A percentile compares a stretch with the other conserved stretches of the same genome.
Conservation (phyloP, 345 rosid species). For the Kandelia obovata region DNA sequence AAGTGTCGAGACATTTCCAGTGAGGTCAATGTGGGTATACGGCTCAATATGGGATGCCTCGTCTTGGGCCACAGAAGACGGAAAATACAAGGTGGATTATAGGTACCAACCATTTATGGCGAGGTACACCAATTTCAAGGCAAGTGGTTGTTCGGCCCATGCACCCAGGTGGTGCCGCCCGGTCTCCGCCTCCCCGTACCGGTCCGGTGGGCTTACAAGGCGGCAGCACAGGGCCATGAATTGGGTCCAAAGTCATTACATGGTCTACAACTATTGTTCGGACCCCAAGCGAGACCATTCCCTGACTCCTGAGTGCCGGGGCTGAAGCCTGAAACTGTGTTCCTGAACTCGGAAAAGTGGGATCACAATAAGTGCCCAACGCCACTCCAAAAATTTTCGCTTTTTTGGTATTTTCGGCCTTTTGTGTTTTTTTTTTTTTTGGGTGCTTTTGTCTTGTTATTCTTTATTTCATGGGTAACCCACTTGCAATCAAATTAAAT, state of each 20-base stretch:
- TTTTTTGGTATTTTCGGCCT: slow-evolving; percentile 3
- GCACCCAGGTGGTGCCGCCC: slow-evolving; percentile 58
- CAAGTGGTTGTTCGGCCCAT: slow-evolving; percentile 75
- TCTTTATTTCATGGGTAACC: slow-evolving; percentile 17
- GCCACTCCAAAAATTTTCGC: neutral
- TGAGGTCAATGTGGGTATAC: slow-evolving; percentile 93
- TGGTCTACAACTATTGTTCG: slow-evolving; percentile 75
- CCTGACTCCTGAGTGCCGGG: slow-evolving; percentile 80
- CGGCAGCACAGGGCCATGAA: slow-evolving; percentile 68
- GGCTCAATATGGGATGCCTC: slow-evolving; percentile 99
- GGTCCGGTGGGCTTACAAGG: slow-evolving; percentile 60
- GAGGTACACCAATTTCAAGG: slow-evolving; percentile 63
- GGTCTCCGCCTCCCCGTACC: slow-evolving; percentile 60
- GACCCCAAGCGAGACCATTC: slow-evolving; percentile 79
- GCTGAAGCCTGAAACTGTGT: slow-evolving; percentile 1
- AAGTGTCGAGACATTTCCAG: slow-evolving; percentile 69
- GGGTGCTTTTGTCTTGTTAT: neutral
- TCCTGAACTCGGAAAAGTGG: neutral
- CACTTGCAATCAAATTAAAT: slow-evolving; percentile 9
- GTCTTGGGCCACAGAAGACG: slow-evolving; percentile 95
- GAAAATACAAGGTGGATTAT: slow-evolving; percentile 90
- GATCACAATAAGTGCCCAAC: neutral
- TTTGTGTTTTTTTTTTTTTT: neutral
- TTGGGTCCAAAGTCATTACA: slow-evolving; percentile 66
- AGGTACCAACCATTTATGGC: slow-evolving; percentile 86